Conservation (phyloP, 1,284 basidiomycete species). For the Microbotryum violaceum region DNA sequence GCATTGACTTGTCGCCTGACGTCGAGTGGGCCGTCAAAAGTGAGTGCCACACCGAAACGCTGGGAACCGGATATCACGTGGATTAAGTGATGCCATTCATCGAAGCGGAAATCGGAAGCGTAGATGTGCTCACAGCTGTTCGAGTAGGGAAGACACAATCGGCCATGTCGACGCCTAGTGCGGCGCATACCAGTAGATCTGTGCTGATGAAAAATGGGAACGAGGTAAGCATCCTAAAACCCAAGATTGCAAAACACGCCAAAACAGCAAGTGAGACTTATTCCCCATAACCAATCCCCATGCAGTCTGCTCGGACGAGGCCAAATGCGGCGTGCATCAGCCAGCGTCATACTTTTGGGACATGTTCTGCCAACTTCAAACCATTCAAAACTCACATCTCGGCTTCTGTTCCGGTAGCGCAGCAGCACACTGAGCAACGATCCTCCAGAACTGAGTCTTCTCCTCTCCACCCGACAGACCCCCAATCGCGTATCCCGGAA, state of each 20-base stretch:
- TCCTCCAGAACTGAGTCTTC: conserved; percentile 78
- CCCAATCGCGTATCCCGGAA: conserved; percentile 75
- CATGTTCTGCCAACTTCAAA: too few relatives aligned
- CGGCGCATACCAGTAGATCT: conserved; percentile 78
- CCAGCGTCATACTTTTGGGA: background rate
- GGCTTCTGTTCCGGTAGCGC: conserved; percentile 57
- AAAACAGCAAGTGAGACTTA: conserved; percentile 35
- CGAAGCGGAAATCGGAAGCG: background rate
- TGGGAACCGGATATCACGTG: background rate
- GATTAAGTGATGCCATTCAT: background rate
- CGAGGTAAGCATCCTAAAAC: conserved; percentile 1
- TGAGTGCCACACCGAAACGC: conserved; percentile 75
- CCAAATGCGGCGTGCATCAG: background rate
- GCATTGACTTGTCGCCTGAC: conserved; percentile 66
- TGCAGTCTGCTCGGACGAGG: conserved; percentile 1
- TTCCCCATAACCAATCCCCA: conserved; percentile 84
- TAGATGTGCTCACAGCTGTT: conserved; percentile 49
- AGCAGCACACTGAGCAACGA: conserved; percentile 69
- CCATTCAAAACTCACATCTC: conserved; percentile 43
- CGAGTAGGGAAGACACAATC: conserved; percentile 79
- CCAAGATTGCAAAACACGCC: background rate
- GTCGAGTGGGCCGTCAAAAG: conserved; percentile 67
- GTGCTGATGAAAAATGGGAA: background rate
- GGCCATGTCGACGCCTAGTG: conserved; percentile 81
- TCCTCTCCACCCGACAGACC: conserved; percentile 54